Base-by-base conservation (phyloP, 2,329 filamentous ascomycete species). In the Cyphellophora attinorum region DNA sequence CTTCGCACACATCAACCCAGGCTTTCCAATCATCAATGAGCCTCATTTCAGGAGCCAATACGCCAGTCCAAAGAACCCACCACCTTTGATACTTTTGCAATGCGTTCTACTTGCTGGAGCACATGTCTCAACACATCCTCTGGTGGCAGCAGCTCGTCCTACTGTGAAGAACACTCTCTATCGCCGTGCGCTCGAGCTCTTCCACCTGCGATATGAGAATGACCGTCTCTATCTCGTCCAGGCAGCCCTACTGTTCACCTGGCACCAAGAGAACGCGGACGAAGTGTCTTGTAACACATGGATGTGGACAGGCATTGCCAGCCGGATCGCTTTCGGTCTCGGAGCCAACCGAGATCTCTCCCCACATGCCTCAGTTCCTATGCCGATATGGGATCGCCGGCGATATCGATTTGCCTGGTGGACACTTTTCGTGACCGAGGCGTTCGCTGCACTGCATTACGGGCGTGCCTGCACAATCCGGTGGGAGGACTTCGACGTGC, bases 21-120 rank as follows among this genome's bases (percentile, higher is more conserved):
- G 65, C 2, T 71, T 66, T 40, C 69, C 69, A 6, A 60, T 73
- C 13, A 53, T 73, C 17, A 66, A 72, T 29, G 63, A 72, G 46
- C 60, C 65, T 18, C 46, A 62, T 14, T 72, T 73, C 44, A 68
- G 70, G 61, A 50, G 55, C 2, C 62, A 64, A 37, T 71, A 72
- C 43, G 95, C 51, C 68, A 28, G 40, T 19, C 31, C 36, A 5
- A 33, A 39, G 12, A 40, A 46, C 11, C 49, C 47, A 4, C 51
- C 51, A 3, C 42, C 51, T 6, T 38, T 56, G 5, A 33, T 56
- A n/a, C 35, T 54, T 11, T 40, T 55, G 6, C 53, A 56, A 30
- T 37, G 43, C 5, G 45, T 56, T 3, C 41, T 55, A n/a, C 37
- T 53, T 2, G 53, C 47, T 3, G 48, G 50, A 11, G 44, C 51